Conservation (phyloP, 78 protist genomes). For the Monosiga brevicollis region DNA sequence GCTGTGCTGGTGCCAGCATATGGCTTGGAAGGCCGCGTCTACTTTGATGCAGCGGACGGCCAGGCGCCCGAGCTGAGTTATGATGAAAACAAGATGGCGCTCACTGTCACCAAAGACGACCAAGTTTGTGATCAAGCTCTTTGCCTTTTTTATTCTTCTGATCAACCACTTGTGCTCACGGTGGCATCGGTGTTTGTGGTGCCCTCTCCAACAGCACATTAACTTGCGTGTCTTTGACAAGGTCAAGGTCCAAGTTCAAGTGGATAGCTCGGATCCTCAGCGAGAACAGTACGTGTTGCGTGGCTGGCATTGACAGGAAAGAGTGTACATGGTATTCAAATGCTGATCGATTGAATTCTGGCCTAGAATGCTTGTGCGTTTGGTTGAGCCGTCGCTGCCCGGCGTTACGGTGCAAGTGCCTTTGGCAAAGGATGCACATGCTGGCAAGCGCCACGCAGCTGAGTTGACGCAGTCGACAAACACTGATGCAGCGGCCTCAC, state of each 20-base stretch:
- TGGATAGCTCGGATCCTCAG: constrained; percentile 1
- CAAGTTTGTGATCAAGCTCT: background rate
- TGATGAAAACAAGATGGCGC: background rate
- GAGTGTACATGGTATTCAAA: too few species aligned
- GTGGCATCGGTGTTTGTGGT: background rate
- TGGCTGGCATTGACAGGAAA: too few species aligned
- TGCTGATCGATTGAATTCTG: too few species aligned
- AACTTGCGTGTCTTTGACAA: constrained; percentile 5
- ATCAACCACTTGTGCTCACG: background rate
- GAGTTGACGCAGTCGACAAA: too few species aligned
- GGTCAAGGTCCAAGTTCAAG: background rate
- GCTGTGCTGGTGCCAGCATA: constrained; percentile 53
- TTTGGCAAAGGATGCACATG: too few species aligned
- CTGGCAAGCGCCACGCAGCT: too few species aligned
- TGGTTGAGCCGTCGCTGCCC: too few species aligned
- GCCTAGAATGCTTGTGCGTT: too few species aligned
- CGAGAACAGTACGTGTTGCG: background rate
- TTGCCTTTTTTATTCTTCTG: background rate
- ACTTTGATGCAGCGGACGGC: background rate
- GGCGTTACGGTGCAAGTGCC: too few species aligned
- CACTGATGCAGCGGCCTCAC: too few species aligned
- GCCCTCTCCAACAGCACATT: background rate
- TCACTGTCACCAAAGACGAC: background rate
- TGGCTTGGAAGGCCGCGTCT: constrained; percentile 20
- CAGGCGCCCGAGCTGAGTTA: background rate